Evolutionary conservation across 106 monocot species (phyloP).

Genomic region (Dioscorea alata): DNA sequence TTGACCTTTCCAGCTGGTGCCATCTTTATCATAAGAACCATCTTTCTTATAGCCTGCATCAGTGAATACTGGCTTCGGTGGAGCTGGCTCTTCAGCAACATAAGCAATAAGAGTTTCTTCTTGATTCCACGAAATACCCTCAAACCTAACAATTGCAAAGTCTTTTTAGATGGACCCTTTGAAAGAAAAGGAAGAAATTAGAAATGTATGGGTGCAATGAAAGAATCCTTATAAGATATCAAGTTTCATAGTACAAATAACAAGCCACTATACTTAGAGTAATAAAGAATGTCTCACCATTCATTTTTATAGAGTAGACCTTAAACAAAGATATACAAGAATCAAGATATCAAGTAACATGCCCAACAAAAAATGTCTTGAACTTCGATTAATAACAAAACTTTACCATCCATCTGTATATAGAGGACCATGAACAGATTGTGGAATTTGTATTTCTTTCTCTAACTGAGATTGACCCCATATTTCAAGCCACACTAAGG

Average conservation of each 20-base stretch:
- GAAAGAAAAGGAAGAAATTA: conserved; percentile 9
- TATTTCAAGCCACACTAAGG: conserved; percentile 72
- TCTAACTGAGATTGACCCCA: conserved; percentile 60
- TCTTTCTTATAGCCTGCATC: conserved; percentile 66
- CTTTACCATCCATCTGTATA: conserved; percentile 86
- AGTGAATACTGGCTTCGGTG: conserved; percentile 54
- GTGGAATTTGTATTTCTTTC: conserved; percentile 77
- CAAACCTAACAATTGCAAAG: conserved; percentile 69
- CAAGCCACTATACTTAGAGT: too few species aligned
- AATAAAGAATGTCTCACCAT: too few species aligned
- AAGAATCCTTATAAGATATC: not conserved
- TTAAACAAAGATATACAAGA: too few species aligned
- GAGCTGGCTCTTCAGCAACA: conserved; percentile 84
- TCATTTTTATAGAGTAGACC: too few species aligned
- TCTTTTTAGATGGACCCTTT: not conserved
- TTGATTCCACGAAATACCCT: conserved; percentile 91
- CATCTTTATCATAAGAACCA: conserved; percentile 54
- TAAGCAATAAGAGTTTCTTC: conserved; percentile 80
- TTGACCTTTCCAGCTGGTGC: conserved; percentile 83
- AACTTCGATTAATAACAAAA: too few species aligned
- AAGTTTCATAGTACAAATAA: not conserved
- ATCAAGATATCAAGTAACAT: too few species aligned
- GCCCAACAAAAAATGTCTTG: not conserved
- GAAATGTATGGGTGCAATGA: not conserved
- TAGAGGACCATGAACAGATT: conserved; percentile 71